Conservation (phyloP, 2,329 filamentous ascomycete genomes). For the Verticillium longisporum region DNA sequence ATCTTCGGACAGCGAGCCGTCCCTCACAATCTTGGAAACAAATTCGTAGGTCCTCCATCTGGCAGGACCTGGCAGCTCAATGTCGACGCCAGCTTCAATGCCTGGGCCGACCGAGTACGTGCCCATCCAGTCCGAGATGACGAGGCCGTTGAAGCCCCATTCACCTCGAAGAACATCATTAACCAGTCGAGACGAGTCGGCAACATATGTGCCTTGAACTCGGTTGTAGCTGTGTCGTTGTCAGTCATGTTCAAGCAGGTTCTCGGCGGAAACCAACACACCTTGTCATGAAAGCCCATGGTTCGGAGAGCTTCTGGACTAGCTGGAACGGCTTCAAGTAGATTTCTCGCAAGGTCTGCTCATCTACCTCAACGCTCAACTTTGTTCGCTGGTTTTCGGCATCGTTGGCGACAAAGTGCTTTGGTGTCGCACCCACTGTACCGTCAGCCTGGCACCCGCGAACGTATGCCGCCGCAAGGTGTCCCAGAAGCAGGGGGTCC, state of each 20-base stretch:
- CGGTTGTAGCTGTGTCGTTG: slow-evolving; percentile 40
- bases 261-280: neutral
- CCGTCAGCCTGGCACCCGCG: neutral
- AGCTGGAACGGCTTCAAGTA: slow-evolving; percentile 53
- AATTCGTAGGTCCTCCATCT: slow-evolving; percentile 19
- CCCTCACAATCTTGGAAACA: neutral
- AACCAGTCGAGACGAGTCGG: slow-evolving; percentile 43
- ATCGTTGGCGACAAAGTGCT: slow-evolving; percentile 23
- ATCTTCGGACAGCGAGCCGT: neutral
- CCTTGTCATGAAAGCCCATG: neutral
- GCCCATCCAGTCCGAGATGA: slow-evolving; percentile 55
- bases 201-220: slow-evolving; percentile 49
- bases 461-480: slow-evolving; percentile 22
- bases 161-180: slow-evolving; percentile 44
- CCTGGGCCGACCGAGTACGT: slow-evolving; percentile 48
- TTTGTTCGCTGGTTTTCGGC: slow-evolving; percentile 21
- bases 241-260: neutral
- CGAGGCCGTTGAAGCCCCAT: slow-evolving; percentile 49
- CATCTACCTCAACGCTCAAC: slow-evolving; percentile 20
- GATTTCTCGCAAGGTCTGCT: slow-evolving; percentile 33
- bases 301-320: slow-evolving; percentile 15
- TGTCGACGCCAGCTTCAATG: slow-evolving; percentile 43
- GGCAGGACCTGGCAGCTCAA: slow-evolving; percentile 54
- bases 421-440: neutral
- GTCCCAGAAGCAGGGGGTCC: slow-evolving; percentile 30